These are phyloP conservation scores for Warburgia ugandensis DNA, from an alignment of 164 flowering plant species.

Conservation along the genomic window DNA sequence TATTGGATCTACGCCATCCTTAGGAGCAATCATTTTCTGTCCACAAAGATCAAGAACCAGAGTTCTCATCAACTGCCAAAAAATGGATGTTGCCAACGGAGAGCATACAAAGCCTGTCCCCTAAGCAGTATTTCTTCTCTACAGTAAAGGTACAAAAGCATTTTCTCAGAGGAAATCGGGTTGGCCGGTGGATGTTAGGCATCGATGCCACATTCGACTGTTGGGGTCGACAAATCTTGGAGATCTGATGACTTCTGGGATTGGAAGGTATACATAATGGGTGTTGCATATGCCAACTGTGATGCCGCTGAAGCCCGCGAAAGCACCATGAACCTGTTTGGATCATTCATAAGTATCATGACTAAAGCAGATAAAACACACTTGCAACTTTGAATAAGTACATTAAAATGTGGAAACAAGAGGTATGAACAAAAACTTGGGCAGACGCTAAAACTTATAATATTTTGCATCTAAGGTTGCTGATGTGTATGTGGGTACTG, in stretches of 20 bases:
- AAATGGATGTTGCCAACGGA: neutral
- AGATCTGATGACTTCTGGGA: conserved; percentile 38
- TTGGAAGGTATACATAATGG: conserved; percentile 44
- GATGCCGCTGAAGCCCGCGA: conserved; percentile 47
- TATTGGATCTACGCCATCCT: too few relatives aligned
- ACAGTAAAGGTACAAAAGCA: neutral
- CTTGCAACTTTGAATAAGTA: neutral
- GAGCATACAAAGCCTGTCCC: neutral
- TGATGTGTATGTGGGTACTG: neutral
- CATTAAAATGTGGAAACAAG: neutral
- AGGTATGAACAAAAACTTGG: neutral
- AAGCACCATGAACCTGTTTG: conserved; percentile 49
- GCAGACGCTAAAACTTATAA: too few relatives aligned
- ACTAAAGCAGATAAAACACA: neutral
- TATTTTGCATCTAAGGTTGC: too few relatives aligned
- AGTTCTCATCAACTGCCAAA: too few relatives aligned
- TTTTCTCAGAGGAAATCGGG: conserved; percentile 32
- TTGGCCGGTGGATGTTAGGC: conserved; percentile 47
- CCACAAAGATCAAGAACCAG: too few relatives aligned
- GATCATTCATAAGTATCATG: neutral
- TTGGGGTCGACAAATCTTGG: conserved; percentile 36
- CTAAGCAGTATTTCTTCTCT: neutral
- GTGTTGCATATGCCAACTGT: conserved; percentile 43
- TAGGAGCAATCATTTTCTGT: too few relatives aligned
- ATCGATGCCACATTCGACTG: conserved; percentile 54